These are phyloP conservation scores for Tetrapisispora namnaoensis DNA, from an alignment of 805 yeast genomes.

Conservation along the genomic window DNA sequence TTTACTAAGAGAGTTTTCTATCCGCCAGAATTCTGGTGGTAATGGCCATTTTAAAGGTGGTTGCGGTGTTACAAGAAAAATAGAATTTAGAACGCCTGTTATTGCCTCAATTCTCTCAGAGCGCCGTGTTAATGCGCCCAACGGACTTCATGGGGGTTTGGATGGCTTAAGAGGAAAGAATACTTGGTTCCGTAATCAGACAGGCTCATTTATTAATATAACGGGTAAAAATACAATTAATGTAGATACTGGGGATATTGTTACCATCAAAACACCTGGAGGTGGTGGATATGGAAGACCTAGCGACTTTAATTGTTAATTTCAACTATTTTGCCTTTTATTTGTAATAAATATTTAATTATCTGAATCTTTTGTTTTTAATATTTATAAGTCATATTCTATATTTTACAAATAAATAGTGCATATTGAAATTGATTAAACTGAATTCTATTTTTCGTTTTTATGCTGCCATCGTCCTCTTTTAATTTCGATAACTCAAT, in stretches of 20 bases:
- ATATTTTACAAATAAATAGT: too few species aligned
- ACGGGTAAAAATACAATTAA: conserved; percentile 66
- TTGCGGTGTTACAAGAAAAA: conserved; percentile 75
- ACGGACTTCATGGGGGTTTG: conserved; percentile 76
- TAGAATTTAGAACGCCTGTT: conserved; percentile 65
- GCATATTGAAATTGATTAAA: too few species aligned
- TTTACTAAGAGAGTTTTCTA: conserved; percentile 56
- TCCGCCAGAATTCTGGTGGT: conserved; percentile 75
- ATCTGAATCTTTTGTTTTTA: too few species aligned
- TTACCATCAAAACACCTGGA: conserved; percentile 69
- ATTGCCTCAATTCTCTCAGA: conserved; percentile 78
- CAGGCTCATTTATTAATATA: conserved; percentile 34
- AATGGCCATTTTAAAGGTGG: conserved; percentile 67
- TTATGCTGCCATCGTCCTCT: too few species aligned
- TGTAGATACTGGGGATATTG: conserved; percentile 52
- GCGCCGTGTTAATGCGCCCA: conserved; percentile 76
- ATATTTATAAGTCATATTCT: too few species aligned
- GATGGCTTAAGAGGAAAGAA: conserved; percentile 68
- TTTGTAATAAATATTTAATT: too few species aligned
- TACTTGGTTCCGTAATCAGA: conserved; percentile 36
- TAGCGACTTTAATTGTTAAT: too few species aligned
- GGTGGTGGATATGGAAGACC: conserved; percentile 68
- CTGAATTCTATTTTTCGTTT: too few species aligned
- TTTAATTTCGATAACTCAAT: too few species aligned
- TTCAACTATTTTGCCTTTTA: too few species aligned